phyloP scores from a whole-genome alignment of 495 filamentous ascomycete species.

The Arthonia radiata region DNA sequence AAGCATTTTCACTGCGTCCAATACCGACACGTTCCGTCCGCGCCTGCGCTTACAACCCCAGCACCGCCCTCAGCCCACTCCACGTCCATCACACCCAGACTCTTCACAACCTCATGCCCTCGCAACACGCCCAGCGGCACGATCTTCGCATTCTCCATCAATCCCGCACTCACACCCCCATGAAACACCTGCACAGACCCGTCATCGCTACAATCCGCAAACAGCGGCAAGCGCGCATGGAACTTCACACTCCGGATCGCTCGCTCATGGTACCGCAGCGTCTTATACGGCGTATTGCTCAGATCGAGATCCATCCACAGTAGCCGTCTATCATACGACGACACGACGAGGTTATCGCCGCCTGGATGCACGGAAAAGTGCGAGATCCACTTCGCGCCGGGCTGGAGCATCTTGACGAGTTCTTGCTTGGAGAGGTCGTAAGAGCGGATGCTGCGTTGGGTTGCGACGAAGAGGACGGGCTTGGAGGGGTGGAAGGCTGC shows the following conservation, averaged over 20 bases:
- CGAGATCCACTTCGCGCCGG: conserved; percentile 85
- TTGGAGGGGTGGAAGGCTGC: conserved; percentile 84
- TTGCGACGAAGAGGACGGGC: conserved; percentile 86
- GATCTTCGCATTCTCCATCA: conserved; percentile 88
- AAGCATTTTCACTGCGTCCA: no score
- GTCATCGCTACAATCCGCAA: conserved; percentile 83
- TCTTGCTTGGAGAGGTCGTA: conserved; percentile 81
- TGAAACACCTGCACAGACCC: conserved; percentile 89
- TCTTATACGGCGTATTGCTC: conserved; percentile 76
- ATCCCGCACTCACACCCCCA: conserved; percentile 74
- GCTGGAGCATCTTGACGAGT: conserved; percentile 71
- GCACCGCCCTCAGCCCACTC: conserved; percentile 86
- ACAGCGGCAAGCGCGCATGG: conserved; percentile 68
- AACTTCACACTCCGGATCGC: conserved; percentile 73
- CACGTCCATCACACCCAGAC: conserved; percentile 71
- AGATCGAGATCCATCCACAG: conserved; percentile 96
- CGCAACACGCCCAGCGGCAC: conserved; percentile 85
- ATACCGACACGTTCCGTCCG: conserved; percentile 69
- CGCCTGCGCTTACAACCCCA: conserved; percentile 82
- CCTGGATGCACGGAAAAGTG: conserved; percentile 79
- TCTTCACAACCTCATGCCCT: conserved; percentile 56
- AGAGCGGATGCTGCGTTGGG: conserved; percentile 67
- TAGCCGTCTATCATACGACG: conserved; percentile 77
- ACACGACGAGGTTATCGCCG: conserved; percentile 81
- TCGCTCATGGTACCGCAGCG: conserved; percentile 73